A percentile compares a stretch with the other conserved stretches of the same genome.
These are phyloP conservation scores for Diaporthe longicolla DNA, from an alignment of 2,329 filamentous ascomycete species.

Conservation along the genomic window DNA sequence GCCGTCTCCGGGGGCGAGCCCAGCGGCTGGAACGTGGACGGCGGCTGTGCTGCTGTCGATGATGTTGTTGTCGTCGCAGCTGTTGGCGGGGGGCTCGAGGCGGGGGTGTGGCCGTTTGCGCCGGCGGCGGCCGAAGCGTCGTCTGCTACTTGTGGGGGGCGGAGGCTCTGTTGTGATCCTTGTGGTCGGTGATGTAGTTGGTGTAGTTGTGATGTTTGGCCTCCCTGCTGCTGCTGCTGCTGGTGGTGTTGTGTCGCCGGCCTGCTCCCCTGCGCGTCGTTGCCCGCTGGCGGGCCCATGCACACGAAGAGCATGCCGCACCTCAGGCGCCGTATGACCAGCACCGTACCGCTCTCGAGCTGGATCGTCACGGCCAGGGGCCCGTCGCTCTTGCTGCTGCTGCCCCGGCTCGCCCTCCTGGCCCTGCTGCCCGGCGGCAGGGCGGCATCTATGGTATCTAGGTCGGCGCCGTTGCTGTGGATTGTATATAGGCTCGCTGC, in stretches of 20 bases:
- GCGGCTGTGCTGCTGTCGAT: not conserved
- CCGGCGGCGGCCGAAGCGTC: constrained; percentile 3
- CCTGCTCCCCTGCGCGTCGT: constrained; percentile 33
- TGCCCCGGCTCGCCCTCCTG: constrained; percentile 42
- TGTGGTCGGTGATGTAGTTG: not conserved
- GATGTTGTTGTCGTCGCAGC: not conserved
- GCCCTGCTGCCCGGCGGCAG: constrained; percentile 43
- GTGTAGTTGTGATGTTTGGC: constrained; percentile 27
- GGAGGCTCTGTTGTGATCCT: not conserved
- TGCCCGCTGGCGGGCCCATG: constrained; percentile 58
- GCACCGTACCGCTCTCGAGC: constrained; percentile 67
- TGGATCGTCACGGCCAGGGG: constrained; percentile 67
- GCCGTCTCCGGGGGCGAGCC: constrained; percentile 60
- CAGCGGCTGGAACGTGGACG: constrained; percentile 33
- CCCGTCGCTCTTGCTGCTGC: constrained; percentile 32
- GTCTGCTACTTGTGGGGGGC: constrained; percentile 15
- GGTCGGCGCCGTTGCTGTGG: constrained; percentile 62
- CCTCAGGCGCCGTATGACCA: constrained; percentile 70
- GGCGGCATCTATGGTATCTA: constrained; percentile 55
- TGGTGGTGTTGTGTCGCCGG: constrained; percentile 33
- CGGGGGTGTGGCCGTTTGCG: constrained; percentile 38
- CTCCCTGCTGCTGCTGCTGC: constrained; percentile 32
- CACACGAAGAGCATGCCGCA: constrained; percentile 75
- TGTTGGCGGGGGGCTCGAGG: constrained; percentile 46
- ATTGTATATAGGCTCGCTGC: constrained; percentile 73